Base-by-base conservation (phyloP, 23 red algal species). In the Gracilariopsis chorda region DNA sequence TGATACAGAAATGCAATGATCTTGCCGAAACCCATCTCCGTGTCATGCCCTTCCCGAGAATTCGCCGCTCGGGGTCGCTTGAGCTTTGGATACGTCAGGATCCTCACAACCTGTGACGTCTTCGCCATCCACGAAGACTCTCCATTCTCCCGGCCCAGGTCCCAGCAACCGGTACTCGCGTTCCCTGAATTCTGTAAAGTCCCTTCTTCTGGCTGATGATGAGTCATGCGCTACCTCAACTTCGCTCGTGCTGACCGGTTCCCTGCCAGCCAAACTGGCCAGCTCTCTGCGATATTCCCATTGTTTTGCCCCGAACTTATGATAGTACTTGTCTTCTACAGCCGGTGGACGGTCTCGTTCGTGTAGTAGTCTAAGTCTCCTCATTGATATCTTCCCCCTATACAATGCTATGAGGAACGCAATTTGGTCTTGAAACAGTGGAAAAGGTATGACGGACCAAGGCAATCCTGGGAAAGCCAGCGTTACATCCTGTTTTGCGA, bases 401-500 rank as follows among this genome's bases (percentile, higher is more conserved):
- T 77, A 93, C 32, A 93, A 79, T 28, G 78, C 68, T n/a, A 70
- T 59, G n/a, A 92, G 17, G 48, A 88, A 98, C 4, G 42, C 51
- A 19, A 76, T 48, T 53, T 98, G 96, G 10, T 87, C 92, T 42
- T 98, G 58, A 56, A 98, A 98, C 41, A 95, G 74, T 6, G 96
- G 96, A 86, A 98, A 95, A 39, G 96, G 96, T 49, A 92, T 90
- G 19, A 95, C 83, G 42, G 70, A 56, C 27, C 27, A 84, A 8
- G 96, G 96, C 25, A 98, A 58, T 39, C 96, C 96, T 7, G 94
- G 77, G 80, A 98, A 90, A 35, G 92, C 46, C 55, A 98, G 33
- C 25, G 74, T 98, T 3, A 80, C 88, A 21, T 80, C 53, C 47
- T 69, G 34, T 32, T 81, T 80, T 1, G 77, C 72, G 7, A 98